Percentiles rank a stretch among this genome's conserved stretches.
These are phyloP conservation scores for Cladophialophora exuberans DNA, from an alignment of 2,329 filamentous ascomycete species.

Conservation along the genomic window DNA sequence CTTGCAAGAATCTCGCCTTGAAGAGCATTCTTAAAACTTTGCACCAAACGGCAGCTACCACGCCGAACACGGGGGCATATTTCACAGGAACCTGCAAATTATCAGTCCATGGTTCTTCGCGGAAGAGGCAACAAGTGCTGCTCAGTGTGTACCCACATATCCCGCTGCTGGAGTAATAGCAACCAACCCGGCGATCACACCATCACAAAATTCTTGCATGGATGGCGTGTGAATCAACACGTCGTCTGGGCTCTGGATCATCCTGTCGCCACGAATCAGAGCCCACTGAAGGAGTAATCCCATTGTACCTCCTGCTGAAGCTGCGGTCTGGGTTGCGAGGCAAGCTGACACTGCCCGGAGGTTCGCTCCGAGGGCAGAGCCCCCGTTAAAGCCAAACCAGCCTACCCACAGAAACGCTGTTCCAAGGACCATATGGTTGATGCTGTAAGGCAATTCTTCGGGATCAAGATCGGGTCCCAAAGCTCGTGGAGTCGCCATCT, in stretches of 20 bases:
- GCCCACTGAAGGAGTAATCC: constrained; percentile 11
- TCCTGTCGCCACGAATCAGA: background rate
- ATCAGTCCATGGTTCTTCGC: background rate
- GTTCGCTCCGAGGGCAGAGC: constrained; percentile 90
- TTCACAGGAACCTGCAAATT: constrained; percentile 11
- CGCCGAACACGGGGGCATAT: constrained; percentile 9
- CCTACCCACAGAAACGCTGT: constrained; percentile 97
- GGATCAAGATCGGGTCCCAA: background rate
- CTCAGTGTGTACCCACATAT: constrained; percentile 1
- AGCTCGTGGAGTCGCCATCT: background rate
- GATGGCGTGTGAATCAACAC: constrained; percentile 4
- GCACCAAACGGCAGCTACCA: constrained; percentile 6
- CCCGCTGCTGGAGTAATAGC: constrained; percentile 9
- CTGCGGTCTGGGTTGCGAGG: constrained; percentile 35
- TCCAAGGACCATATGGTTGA: constrained; percentile 63
- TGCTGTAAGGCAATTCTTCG: constrained; percentile 7
- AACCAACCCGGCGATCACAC: constrained; percentile 12
- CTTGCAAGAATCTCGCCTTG: background rate
- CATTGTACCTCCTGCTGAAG: constrained; percentile 7
- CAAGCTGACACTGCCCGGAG: constrained; percentile 92
- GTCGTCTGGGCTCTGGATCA: background rate
- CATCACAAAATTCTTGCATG: constrained; percentile 12
- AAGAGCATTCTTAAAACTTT: constrained; percentile 4
- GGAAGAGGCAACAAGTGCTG: background rate
- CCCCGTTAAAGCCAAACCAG: constrained; percentile 98